Percentiles rank a stretch among this genome's conserved stretches.
Conservation (phyloP, 2,329 filamentous ascomycete species). For the Lachnellula occidentalis region DNA sequence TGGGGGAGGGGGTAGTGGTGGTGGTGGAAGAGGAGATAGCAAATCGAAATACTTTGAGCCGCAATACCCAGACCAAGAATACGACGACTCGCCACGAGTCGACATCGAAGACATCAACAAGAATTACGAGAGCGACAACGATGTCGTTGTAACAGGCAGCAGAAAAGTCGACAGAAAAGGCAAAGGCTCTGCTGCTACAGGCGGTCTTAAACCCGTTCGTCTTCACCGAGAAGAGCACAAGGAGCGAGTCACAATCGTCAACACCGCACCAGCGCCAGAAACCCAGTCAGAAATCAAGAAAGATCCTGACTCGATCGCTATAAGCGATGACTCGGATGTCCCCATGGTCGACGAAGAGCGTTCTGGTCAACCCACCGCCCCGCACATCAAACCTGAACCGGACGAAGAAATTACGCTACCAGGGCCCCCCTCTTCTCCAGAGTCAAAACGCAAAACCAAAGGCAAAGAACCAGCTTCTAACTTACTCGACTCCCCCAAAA, state of each 20-base stretch:
- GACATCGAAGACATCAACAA: slow-evolving; percentile 29
- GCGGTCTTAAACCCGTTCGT: slow-evolving; percentile 26
- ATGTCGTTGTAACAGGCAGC: slow-evolving; percentile 3
- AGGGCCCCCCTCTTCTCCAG: slow-evolving; percentile 3
- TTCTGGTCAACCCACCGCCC: not conserved
- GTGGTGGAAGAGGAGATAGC: slow-evolving; percentile 6
- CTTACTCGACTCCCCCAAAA: not conserved
- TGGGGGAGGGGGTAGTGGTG: slow-evolving; percentile 5
- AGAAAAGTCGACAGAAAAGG: slow-evolving; percentile 6
- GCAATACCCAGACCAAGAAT: slow-evolving; percentile 24
- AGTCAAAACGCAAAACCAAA: slow-evolving; percentile 9
- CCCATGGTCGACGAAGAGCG: slow-evolving; percentile 12
- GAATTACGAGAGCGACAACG: slow-evolving; percentile 15
- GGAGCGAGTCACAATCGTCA: slow-evolving; percentile 26
- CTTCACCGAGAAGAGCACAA: slow-evolving; percentile 28
- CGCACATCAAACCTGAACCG: not conserved
- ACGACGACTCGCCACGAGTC: slow-evolving; percentile 21
- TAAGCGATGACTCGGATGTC: slow-evolving; percentile 12
- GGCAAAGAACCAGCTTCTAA: slow-evolving; percentile 2
- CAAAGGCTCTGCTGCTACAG: slow-evolving; percentile 7
- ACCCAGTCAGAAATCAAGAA: slow-evolving; percentile 5
- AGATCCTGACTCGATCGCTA: not conserved
- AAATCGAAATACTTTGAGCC: slow-evolving; percentile 15
- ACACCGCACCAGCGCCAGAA: slow-evolving; percentile 11
- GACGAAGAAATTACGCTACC: not conserved